These are phyloP conservation scores for Huiozyma sinensis DNA, from an alignment of 805 yeast genomes.

Conservation along the genomic window DNA sequence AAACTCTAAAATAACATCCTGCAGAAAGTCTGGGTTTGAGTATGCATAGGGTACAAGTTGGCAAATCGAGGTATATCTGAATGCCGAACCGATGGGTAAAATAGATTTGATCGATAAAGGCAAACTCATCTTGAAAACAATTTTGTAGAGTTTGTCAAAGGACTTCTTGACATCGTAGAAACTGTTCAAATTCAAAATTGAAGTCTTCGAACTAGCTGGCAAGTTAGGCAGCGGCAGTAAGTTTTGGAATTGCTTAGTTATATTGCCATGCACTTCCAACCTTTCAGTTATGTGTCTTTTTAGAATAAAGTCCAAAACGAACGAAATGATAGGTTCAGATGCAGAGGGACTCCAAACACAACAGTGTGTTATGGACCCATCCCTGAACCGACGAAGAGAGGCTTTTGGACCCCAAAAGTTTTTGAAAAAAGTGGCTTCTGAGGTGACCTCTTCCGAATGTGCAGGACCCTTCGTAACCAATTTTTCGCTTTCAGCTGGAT, in stretches of 20 bases:
- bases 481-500: slow-evolving; percentile 67
- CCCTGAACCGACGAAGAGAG: slow-evolving; percentile 83
- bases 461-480: slow-evolving; percentile 80
- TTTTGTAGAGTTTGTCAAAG: slow-evolving; percentile 48
- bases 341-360: slow-evolving; percentile 67
- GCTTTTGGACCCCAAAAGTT: slow-evolving; percentile 84
- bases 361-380: slow-evolving; percentile 82
- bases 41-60: slow-evolving; percentile 78
- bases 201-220: slow-evolving; percentile 46
- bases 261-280: slow-evolving; percentile 20
- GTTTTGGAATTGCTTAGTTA: slow-evolving; percentile 37
- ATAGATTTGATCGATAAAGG: slow-evolving; percentile 69
- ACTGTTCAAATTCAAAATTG: slow-evolving; percentile 33
- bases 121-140: slow-evolving; percentile 40
- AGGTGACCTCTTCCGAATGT: slow-evolving; percentile 43
- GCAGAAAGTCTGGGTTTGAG: slow-evolving; percentile 67
- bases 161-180: slow-evolving; percentile 38
- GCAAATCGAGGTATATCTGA: slow-evolving; percentile 65
- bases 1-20: slow-evolving; percentile 73
- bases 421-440: slow-evolving; percentile 54
- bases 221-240: slow-evolving; percentile 50
- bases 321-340: slow-evolving; percentile 50
- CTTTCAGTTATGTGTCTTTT: slow-evolving; percentile 49
- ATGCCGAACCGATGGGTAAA: slow-evolving; percentile 60
- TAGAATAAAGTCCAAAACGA: slow-evolving; percentile 55